A percentile compares a stretch with the other conserved stretches of the same genome.
These are phyloP conservation scores for Yarrowia osloensis DNA, from an alignment of 805 yeast species.

Conservation along the genomic window DNA sequence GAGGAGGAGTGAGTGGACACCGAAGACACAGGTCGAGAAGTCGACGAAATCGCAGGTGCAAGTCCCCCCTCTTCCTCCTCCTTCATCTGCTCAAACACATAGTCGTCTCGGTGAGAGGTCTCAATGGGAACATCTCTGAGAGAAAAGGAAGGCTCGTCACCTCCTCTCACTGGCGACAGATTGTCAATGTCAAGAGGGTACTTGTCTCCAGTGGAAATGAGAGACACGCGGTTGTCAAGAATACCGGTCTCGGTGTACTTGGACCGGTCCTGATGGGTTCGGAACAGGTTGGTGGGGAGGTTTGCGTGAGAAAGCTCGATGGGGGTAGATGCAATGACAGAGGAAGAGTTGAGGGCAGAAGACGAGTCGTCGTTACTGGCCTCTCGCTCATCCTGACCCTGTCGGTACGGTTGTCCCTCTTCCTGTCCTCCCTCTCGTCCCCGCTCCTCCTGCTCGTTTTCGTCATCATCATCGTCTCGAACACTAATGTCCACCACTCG, in stretches of 20 bases:
- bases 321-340: conserved; percentile 24
- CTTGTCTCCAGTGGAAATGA: conserved; percentile 1
- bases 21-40: not conserved
- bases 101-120: conserved; percentile 23
- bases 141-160: conserved; percentile 1
- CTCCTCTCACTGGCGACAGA: conserved; percentile 6
- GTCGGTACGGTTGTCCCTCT: not conserved
- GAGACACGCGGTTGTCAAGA: conserved; percentile 2
- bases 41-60: not conserved
- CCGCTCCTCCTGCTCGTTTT: not conserved
- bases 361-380: not conserved
- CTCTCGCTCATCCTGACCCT: not conserved
- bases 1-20: not conserved
- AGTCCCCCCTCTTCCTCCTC: not conserved
- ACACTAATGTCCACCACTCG: conserved; percentile 20
- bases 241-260: conserved; percentile 8
- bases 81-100: not conserved
- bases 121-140: conserved; percentile 9
- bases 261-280: conserved; percentile 22
- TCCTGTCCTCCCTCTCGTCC: not conserved
- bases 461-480: not conserved
- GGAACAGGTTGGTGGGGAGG: conserved; percentile 4
- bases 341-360: not conserved
- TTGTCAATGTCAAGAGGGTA: conserved; percentile 18
- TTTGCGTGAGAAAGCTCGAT: not conserved